Percentiles rank a stretch among this genome's conserved stretches.
Evolutionary conservation across 169 alveolate species (phyloP).

Genomic region (Plasmodium blacklocki): DNA sequence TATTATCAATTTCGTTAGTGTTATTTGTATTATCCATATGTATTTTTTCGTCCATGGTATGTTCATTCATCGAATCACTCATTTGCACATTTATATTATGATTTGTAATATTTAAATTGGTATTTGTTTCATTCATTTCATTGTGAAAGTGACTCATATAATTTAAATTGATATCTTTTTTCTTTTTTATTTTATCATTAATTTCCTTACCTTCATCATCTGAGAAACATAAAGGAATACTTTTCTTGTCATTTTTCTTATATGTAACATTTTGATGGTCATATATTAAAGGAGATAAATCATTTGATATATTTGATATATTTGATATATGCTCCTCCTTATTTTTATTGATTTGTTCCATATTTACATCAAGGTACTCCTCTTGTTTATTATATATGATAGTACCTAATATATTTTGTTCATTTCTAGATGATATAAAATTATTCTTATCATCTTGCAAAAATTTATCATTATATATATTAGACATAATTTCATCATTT

Average conservation of each 20-base stretch:
- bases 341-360: neutral
- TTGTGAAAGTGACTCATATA: too few relatives aligned
- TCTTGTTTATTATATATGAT: neutral
- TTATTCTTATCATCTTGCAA: neutral
- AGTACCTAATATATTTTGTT: neutral
- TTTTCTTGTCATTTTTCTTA: constrained; percentile 22
- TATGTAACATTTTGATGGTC: neutral
- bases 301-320: neutral
- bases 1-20: too few relatives aligned
- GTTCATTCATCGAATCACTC: too few relatives aligned
- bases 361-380: neutral
- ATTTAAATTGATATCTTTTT: too few relatives aligned
- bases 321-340: neutral
- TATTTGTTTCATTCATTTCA: too few relatives aligned
- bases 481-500: neutral
- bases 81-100: too few relatives aligned
- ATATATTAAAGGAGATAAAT: neutral
- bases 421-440: neutral
- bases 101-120: too few relatives aligned
- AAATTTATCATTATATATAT: neutral
- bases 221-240: constrained; percentile 36
- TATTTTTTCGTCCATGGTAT: too few relatives aligned
- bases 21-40: too few relatives aligned
- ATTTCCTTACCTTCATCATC: constrained; percentile 38
- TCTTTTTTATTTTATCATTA: too few relatives aligned